phyloP scores from a whole-genome alignment of 805 yeast genomes.

The Ogataea polymorpha region DNA sequence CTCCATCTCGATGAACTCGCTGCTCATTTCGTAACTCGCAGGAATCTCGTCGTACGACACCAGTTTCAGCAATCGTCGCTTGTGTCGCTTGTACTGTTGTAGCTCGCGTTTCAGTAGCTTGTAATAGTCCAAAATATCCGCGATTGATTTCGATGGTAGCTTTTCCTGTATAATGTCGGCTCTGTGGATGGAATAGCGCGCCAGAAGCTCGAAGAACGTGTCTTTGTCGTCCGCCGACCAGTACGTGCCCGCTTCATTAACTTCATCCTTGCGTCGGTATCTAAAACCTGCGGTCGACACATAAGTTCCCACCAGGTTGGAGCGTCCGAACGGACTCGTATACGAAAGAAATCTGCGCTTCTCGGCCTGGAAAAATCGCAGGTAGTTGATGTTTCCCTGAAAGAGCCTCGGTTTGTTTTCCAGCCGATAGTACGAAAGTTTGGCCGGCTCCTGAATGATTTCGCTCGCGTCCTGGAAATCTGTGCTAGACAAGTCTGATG shows the following conservation, averaged over 20 bases:
- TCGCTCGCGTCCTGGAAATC: slow-evolving; percentile 10
- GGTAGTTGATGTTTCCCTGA: slow-evolving; percentile 24
- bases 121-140: slow-evolving; percentile 48
- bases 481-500: not conserved
- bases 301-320: slow-evolving; percentile 19
- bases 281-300: slow-evolving; percentile 15
- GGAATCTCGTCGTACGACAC: slow-evolving; percentile 46
- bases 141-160: slow-evolving; percentile 40
- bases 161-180: slow-evolving; percentile 37
- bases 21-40: slow-evolving; percentile 49
- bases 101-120: slow-evolving; percentile 34
- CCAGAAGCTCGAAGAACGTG: slow-evolving; percentile 46
- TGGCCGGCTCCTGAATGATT: slow-evolving; percentile 3
- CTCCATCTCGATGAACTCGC: slow-evolving; percentile 41
- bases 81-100: slow-evolving; percentile 23
- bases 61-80: slow-evolving; percentile 21
- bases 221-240: slow-evolving; percentile 54
- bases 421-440: slow-evolving; percentile 12
- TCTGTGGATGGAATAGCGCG: slow-evolving; percentile 48
- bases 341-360: slow-evolving; percentile 6
- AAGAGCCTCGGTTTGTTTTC: slow-evolving; percentile 16
- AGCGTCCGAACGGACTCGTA: slow-evolving; percentile 12
- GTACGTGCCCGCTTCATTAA: slow-evolving; percentile 31
- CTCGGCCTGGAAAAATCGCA: slow-evolving; percentile 14
- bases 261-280: slow-evolving; percentile 3